Base-by-base conservation (phyloP, 2,329 filamentous ascomycete species). In the Aspergillus transmontanensis region DNA sequence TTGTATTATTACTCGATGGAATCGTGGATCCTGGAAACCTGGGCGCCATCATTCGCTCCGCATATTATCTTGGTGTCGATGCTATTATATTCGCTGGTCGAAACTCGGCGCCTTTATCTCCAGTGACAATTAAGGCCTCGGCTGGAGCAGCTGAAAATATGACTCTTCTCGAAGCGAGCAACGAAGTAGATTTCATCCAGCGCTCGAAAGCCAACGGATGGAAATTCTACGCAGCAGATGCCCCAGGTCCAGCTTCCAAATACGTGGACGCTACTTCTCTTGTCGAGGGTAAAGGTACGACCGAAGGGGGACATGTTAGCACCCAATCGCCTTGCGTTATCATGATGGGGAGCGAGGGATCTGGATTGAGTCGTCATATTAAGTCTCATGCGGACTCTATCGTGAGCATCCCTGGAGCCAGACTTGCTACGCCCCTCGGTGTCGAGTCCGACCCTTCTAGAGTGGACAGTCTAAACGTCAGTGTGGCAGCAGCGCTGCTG, bases 381-480 rank as follows among this genome's bases (percentile, higher is more conserved):
- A 87, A 86, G 68, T 86, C 85, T 48, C 83, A 86, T 62, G 89
- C 91, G 0, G 87, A 96, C 72, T 80, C 80, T 23, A 81, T 83
- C 30, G 81, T 89, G 19, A 84, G 89, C 7, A 92, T 99, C 59
- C 68, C 86, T 76, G 76, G 85, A 76, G 76, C 79, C 68, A 67
- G 84, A 77, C 48, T 80, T 73, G 66, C 82, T 71, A 74, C 85
- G 72, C 66, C 71, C 5, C 55, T 73, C 11, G 73, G 74, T 2
- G 67, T 73, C 11, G 64, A 69, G 12, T 71, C 74, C 19, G 78
- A 81, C 67, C 73, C 73, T 5, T 75, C 88, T 68, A 74, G 84
- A 1, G 88, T 99, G 3, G 94, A 98, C 77, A 97, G 93, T 76
- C 80, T 99, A 75, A 98, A 99, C 75, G 95, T 98, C 45, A 93